Base-by-base conservation (phyloP, 1,284 basidiomycete species). In the Tilletiopsis washingtonensis region DNA sequence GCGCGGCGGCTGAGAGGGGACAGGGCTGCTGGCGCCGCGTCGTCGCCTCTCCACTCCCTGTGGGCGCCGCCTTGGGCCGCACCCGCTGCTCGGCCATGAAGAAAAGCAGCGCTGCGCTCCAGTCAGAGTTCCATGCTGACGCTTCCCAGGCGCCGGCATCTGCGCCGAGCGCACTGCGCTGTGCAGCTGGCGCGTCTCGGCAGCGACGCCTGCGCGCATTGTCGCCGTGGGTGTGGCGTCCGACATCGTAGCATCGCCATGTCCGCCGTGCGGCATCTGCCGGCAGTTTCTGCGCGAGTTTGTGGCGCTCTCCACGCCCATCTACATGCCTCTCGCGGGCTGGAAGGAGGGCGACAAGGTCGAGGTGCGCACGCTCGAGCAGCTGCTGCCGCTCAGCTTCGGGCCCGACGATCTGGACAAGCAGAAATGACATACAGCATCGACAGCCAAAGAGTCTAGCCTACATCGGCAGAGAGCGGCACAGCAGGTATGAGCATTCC, bases 261-360 rank as follows among this genome's bases (percentile, higher is more conserved):
- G 67, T 43, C 56, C 64, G 29, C 70, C 70, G 2, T 96, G 91
- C 69, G 91, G 91, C 14, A 82, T 93, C 56, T 96, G 91, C 66
- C 83, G 90, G 5, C 91, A 96, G 72, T 80, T 91, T 47, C 81
- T 94, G 46, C 82, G 88, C 47, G 91, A 96, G 74, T 94, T 94
- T 72, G 88, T 87, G 66, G 48, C 41, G 21, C 25, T 55, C 21
- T 74, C 82, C 34, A 85, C 85, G 77, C 87, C 88, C 0, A 80
- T 94, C 45, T 77, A 86, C 32, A 81, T 94, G 51, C 79, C 90
- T 9, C 82, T 85, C 0, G 79, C 79, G 1, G 80, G 82, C 53
- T 90, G 88, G 69, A 78, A 36, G 36, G 54, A 51, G 40, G 54
- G 36, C 15, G 57, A 50, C n/a, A 61, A 70, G 47, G 59, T 68